phyloP scores from a whole-genome alignment of 768 basidiomycete species.

The Paxillus involutus region DNA sequence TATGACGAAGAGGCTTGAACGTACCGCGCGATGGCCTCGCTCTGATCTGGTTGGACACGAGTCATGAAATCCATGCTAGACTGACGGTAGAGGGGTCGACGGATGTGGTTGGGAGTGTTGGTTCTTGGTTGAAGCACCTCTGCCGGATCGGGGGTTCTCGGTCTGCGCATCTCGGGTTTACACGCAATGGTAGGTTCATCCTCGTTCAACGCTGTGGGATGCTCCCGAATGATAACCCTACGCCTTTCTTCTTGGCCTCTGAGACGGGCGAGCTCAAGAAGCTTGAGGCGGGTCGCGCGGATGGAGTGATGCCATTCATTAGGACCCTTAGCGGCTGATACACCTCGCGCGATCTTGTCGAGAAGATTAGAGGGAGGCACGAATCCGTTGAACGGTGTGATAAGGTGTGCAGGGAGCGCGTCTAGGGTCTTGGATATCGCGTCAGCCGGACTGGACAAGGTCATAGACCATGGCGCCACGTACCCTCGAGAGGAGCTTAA shows the following conservation, averaged over 20 bases:
- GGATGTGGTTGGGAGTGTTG: conserved; percentile 45
- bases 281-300: conserved; percentile 78
- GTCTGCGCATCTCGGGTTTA: conserved; percentile 11
- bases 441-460: conserved; percentile 3
- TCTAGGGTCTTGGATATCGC: conserved; percentile 59
- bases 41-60: conserved; percentile 39
- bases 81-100: conserved; percentile 68
- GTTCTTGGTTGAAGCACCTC: conserved; percentile 49
- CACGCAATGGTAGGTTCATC: neutral
- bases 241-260: conserved; percentile 56
- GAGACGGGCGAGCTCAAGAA: conserved; percentile 72
- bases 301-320: conserved; percentile 82
- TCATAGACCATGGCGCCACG: conserved; percentile 20
- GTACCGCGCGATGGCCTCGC: conserved; percentile 62
- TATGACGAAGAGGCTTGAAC: conserved; percentile 23
- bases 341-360: conserved; percentile 81
- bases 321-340: conserved; percentile 72
- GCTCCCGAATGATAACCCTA: conserved; percentile 47
- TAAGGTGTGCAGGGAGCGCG: conserved; percentile 77
- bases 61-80: conserved; percentile 88
- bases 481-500: conserved; percentile 66
- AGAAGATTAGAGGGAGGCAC: conserved; percentile 85
- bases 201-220: conserved; percentile 26
- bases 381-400: conserved; percentile 83
- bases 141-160: conserved; percentile 25